Base-by-base conservation (phyloP, 805 yeast genomes). In the Yarrowia sp. region DNA sequence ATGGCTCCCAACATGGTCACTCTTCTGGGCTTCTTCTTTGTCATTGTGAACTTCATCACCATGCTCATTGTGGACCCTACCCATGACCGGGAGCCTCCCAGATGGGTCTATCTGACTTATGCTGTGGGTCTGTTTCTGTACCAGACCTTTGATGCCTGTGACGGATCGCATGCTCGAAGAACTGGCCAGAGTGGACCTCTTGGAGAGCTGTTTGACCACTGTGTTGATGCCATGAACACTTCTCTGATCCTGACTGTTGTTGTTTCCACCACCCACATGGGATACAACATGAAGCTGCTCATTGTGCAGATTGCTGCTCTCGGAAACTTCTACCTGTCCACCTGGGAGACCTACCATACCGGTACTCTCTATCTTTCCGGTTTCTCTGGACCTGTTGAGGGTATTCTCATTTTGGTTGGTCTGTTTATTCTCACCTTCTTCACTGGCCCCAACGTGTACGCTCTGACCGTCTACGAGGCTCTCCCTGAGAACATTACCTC, bases 281-380 rank as follows among this genome's bases (percentile, higher is more conserved):
- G 96, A 0, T 86, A 83, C 72, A 82, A 89, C 5, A 83, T 86
- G 79, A 69, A 86, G 87, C 71, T 71, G 16, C 41, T 76, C 9
- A 62, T 65, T 28, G 64, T 73, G 26, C 74, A 73, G 65, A 69
- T 74, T 38, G 71, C 72, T 11, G 71, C 77, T 58, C 68, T 75
- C 19, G 62, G 71, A 59, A 92, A 92, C 75, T 93, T 92, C 74
- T 92, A 92, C 73, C 74, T 90, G 58, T 87, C 96, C 40, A 92
- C 98, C 0, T 92, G 98, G 98, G 98, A 92, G 76, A 97, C 92
- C 73, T 92, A 84, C 74, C 93, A 92, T 73, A 92, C 98, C 0
- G 96, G 91, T 70, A 86, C 85, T 52, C 79, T 92, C 59, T 92
- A 81, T 74, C 78, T 92, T 62, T 85, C 93, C 36, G 86, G 82